Evolutionary conservation across 352 stramenopile genomes (phyloP).

Genomic region (Pythium phragmitis): DNA sequence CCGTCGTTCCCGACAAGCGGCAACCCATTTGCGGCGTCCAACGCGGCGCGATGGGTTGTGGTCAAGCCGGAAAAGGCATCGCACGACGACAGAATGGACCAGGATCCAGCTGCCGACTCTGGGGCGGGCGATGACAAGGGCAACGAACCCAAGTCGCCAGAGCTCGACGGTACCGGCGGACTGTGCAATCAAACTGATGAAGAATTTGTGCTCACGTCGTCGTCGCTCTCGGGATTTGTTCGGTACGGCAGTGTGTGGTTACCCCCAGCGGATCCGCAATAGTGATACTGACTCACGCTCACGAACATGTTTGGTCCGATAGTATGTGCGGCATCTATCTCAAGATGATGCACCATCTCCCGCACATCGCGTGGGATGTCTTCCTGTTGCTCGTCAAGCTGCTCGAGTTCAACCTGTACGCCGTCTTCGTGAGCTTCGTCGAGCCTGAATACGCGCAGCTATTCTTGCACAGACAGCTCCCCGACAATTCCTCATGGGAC

Average conservation of each 20-base stretch:
- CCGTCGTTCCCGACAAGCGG: slow-evolving; percentile 54
- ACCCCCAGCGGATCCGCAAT: too few species aligned
- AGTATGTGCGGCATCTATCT: slow-evolving; percentile 82
- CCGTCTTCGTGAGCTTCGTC: slow-evolving; percentile 69
- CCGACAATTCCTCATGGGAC: slow-evolving; percentile 11
- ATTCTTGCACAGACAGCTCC: slow-evolving; percentile 39
- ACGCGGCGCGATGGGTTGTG: slow-evolving; percentile 57
- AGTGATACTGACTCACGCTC: not conserved
- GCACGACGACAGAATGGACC: not conserved
- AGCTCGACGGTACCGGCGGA: not conserved
- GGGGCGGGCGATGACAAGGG: slow-evolving; percentile 4
- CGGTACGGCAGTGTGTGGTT: slow-evolving; percentile 32
- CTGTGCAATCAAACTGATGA: slow-evolving; percentile 19
- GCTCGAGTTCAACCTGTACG: slow-evolving; percentile 81
- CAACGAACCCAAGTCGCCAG: slow-evolving; percentile 10
- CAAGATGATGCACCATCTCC: slow-evolving; percentile 87
- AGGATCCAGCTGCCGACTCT: not conserved
- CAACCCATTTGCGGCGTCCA: slow-evolving; percentile 62
- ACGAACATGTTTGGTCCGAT: not conserved
- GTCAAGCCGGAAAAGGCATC: slow-evolving; percentile 1
- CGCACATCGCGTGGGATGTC: slow-evolving; percentile 65
- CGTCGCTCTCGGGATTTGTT: slow-evolving; percentile 67
- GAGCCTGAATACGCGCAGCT: slow-evolving; percentile 41
- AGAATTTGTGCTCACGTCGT: slow-evolving; percentile 74
- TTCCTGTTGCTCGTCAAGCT: slow-evolving; percentile 72